A percentile compares a stretch with the other conserved stretches of the same genome.
Evolutionary conservation across 768 basidiomycete species (phyloP).

Genomic region (Tricholoma sp.): DNA sequence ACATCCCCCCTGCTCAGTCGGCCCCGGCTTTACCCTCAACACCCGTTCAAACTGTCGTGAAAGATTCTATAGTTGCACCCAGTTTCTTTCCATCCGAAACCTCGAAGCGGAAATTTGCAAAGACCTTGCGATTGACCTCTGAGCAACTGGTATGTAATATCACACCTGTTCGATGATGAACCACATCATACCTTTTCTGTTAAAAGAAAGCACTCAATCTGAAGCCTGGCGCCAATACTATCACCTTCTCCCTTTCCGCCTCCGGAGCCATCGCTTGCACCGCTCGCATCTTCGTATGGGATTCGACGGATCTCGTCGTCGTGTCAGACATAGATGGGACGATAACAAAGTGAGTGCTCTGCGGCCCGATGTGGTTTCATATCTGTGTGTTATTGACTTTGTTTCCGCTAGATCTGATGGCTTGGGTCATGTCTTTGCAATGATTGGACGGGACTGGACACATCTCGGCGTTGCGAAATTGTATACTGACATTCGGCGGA

Average conservation of each 20-base stretch:
- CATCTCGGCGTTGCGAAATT: conserved; percentile 95
- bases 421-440: conserved; percentile 92
- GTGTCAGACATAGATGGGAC: conserved; percentile 99
- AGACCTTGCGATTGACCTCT: conserved; percentile 88
- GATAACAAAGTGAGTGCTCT: conserved; percentile 80
- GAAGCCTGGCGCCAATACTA: conserved; percentile 82
- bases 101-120: conserved; percentile 62
- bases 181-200: background rate
- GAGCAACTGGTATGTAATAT: conserved; percentile 75
- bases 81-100: conserved; percentile 10
- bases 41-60: conserved; percentile 31
- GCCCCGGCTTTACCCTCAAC: conserved; percentile 44
- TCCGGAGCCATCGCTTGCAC: conserved; percentile 81
- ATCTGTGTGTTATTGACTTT: background rate
- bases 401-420: conserved; percentile 74
- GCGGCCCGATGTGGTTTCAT: background rate
- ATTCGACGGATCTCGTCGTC: conserved; percentile 83
- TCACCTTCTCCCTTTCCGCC: conserved; percentile 89
- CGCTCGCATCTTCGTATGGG: conserved; percentile 94
- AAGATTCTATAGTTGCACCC: conserved; percentile 3
- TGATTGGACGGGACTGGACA: conserved; percentile 98
- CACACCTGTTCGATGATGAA: background rate
- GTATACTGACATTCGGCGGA: conserved; percentile 91
- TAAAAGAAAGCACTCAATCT: conserved; percentile 78
- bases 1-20: conserved; percentile 23